Conservation (phyloP, 106 monocot species). For the Platanthera guangdongensis region DNA sequence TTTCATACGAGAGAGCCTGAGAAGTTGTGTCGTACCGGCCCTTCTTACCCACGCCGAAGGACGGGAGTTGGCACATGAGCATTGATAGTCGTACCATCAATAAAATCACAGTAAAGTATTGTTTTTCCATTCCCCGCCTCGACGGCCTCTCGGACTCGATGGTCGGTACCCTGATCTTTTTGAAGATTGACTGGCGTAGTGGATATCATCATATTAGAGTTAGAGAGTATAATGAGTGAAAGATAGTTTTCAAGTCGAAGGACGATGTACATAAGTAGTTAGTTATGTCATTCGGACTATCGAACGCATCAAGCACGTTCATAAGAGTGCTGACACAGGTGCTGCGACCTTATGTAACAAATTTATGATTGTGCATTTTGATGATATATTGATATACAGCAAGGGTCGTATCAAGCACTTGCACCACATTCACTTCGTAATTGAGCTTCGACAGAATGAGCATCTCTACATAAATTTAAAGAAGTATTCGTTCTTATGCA, state of each 20-base stretch:
- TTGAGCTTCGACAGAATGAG: background rate
- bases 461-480: too few species aligned
- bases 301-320: background rate
- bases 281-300: background rate
- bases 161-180: background rate
- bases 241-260: background rate
- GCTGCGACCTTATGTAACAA: background rate
- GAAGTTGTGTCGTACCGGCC: too few species aligned
- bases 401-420: background rate
- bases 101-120: background rate
- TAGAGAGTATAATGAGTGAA: background rate
- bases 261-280: background rate
- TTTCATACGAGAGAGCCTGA: too few species aligned
- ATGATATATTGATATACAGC: background rate
- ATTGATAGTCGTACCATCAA: background rate
- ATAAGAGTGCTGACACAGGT: background rate
- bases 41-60: too few species aligned
- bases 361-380: too few species aligned
- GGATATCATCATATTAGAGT: background rate
- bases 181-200: background rate
- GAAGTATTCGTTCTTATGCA: too few species aligned
- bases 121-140: background rate
- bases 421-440: too few species aligned
- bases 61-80: too few species aligned
- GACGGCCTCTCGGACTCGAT: background rate